phyloP scores from a whole-genome alignment of 345 rosid genomes.

The Eucalyptus fibrosa region DNA sequence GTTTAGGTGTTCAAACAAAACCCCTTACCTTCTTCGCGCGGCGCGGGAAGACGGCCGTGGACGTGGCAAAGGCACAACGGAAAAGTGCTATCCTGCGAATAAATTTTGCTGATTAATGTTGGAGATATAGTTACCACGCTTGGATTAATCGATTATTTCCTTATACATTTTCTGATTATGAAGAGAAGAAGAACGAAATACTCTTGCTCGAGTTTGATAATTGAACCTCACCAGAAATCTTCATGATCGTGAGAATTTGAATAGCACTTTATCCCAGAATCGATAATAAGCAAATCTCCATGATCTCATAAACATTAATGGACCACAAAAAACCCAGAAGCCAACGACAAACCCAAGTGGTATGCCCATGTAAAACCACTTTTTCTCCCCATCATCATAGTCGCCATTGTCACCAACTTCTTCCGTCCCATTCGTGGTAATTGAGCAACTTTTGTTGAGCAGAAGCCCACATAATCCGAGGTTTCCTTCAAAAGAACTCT shows the following conservation, averaged over 20 bases:
- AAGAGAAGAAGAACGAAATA: neutral
- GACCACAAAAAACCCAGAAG: neutral
- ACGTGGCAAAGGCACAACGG: too few species aligned
- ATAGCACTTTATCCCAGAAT: neutral
- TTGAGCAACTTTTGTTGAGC: neutral
- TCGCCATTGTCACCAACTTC: neutral
- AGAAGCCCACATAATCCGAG: conserved; percentile 14
- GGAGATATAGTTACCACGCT: neutral
- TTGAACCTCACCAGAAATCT: neutral
- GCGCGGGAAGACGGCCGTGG: too few species aligned
- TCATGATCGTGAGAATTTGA: neutral
- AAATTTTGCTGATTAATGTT: too few species aligned
- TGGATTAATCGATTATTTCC: neutral
- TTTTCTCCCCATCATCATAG: neutral
- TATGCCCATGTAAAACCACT: neutral
- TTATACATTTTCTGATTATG: neutral
- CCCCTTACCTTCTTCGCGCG: too few species aligned
- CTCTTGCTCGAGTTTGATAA: neutral
- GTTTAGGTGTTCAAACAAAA: too few species aligned
- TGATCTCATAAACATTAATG: neutral
- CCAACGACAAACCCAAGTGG: neutral
- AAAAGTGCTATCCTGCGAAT: neutral
- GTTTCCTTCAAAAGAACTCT: conserved; percentile 12
- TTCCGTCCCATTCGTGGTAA: neutral
- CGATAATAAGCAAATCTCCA: neutral